Base-by-base conservation (phyloP, 2,329 filamentous ascomycete species). In the Westerdykella aurantiaca region DNA sequence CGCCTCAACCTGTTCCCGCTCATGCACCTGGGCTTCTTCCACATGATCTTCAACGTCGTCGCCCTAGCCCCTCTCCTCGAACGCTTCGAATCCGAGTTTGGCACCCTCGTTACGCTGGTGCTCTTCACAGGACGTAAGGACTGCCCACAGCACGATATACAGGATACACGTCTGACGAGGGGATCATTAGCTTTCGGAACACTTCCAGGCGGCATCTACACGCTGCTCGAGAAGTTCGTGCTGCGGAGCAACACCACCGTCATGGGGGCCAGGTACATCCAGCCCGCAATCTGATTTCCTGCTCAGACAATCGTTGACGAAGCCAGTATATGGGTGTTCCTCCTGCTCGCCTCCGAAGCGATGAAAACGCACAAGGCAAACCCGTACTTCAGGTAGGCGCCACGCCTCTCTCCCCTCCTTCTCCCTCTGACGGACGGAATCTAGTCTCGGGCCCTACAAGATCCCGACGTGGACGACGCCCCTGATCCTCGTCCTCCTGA, bases 401-500 rank as follows among this genome's bases (percentile, higher is more conserved):
- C 22, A 6, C 46, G 75, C 69, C 34, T 75, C 74, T 6, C 71
- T 76, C 41, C 73, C 43, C 60, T 34, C 22, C 13, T 34, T 16
- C 6, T 33, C 1, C 9, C 21, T 25, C 35, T 25, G 22, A 22
- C 43, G 57, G 33, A 60, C 37, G 37, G 1, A 4, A 12, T 21
- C 48, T 49, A 79, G 75, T 48, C 68, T 84, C 35, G 74, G 73
- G n/a, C 74, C 74, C 25, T 75, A 76, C 57, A 77, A 86, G 54
- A 88, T 98, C 45, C 91, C 93, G 2, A 97, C 90, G 0, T 97
- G 91, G 90, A 86, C 83, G 6, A 88, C 86, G 2, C 91, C 93
- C 4, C 71, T 97, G n/a, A 73, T 88, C 40, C 72, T 88, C 57
- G 79, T 86, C 39, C 69, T 95, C 31, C 76, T 91, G 12, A 80